These are phyloP conservation scores for Colletotrichum kahawae DNA, from an alignment of 2,329 filamentous ascomycete genomes.

Conservation along the genomic window DNA sequence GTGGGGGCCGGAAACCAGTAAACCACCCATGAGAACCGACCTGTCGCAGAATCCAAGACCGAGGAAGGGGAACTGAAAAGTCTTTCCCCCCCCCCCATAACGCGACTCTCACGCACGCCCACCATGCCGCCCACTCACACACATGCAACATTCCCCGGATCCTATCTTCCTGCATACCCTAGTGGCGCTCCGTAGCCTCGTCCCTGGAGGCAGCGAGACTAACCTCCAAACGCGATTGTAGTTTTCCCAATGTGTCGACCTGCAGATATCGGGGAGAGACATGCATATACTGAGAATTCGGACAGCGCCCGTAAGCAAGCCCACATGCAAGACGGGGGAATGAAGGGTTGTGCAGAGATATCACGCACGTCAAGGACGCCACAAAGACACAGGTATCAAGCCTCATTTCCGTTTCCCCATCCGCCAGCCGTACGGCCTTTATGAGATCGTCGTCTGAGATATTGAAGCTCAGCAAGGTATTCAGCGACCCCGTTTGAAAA, in stretches of 20 bases:
- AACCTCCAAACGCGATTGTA: background rate
- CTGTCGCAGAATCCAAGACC: constrained; percentile 17
- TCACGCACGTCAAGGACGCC: background rate
- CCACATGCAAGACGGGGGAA: background rate
- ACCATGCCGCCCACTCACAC: background rate
- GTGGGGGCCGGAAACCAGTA: background rate
- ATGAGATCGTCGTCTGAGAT: background rate
- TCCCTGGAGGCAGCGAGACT: background rate
- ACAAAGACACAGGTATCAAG: background rate
- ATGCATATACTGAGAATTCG: background rate
- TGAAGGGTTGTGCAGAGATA: background rate
- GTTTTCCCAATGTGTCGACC: background rate
- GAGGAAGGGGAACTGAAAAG: background rate
- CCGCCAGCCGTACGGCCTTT: background rate
- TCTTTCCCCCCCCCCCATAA: background rate
- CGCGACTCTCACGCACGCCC: background rate
- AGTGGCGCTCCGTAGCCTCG: background rate
- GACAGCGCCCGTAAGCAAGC: constrained; percentile 1
- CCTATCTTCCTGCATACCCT: constrained; percentile 16
- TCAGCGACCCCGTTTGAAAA: background rate
- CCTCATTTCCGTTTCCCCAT: background rate
- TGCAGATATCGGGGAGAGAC: constrained; percentile 13
- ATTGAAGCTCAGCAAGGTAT: background rate
- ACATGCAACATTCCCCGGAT: constrained; percentile 17
- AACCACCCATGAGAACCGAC: background rate